Evolutionary conservation across 495 filamentous ascomycete genomes (phyloP).

Genomic region (Tuber borchii): DNA sequence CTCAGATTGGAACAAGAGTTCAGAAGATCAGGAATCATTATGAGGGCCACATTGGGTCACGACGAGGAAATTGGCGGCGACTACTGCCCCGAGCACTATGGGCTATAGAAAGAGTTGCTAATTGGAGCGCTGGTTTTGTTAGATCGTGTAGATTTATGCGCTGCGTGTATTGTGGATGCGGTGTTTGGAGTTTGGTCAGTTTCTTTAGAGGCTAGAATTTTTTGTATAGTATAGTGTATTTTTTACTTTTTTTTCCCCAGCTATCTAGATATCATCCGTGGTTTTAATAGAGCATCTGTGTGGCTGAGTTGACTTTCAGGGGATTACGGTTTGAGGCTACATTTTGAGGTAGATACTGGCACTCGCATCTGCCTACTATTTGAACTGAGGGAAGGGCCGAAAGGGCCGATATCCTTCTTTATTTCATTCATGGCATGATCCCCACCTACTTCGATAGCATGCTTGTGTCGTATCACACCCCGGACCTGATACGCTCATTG

Average conservation of each 20-base stretch:
- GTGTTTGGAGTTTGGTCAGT: neutral
- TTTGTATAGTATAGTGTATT: neutral
- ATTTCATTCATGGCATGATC: neutral
- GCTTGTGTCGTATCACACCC: neutral
- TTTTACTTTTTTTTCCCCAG: neutral
- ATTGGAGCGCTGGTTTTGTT: neutral
- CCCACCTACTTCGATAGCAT: neutral
- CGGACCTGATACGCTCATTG: neutral
- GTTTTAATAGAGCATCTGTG: neutral
- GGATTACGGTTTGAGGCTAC: neutral
- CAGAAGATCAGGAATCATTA: conserved; percentile 17
- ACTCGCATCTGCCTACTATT: neutral
- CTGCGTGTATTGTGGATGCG: neutral
- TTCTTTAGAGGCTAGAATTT: neutral
- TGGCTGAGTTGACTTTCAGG: neutral
- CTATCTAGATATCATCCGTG: neutral
- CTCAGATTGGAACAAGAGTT: conserved; percentile 18
- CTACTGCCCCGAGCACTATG: neutral
- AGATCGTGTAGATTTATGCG: neutral
- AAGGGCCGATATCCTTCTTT: neutral
- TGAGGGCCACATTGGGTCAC: conserved; percentile 23
- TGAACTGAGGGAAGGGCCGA: neutral
- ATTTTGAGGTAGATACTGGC: neutral
- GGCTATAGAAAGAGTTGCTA: neutral
- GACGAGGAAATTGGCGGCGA: conserved; percentile 7